Percentiles rank a stretch among this genome's conserved stretches.
These are phyloP conservation scores for Diospyros kaki DNA, from an alignment of 148 eudicot species.

Conservation along the genomic window DNA sequence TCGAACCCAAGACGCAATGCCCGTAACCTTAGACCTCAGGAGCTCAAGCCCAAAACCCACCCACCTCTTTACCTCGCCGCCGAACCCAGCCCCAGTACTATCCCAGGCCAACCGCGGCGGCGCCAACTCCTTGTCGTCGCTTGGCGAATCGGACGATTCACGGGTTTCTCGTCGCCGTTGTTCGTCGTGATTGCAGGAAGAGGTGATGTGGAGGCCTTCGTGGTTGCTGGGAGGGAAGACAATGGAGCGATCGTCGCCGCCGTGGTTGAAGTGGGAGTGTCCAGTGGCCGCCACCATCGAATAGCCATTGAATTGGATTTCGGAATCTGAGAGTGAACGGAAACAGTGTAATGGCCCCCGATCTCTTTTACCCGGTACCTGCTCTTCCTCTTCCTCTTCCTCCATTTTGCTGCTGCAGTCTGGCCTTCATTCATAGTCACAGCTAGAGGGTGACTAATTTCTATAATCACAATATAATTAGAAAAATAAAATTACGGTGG, in stretches of 20 bases:
- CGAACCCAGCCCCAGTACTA: background rate
- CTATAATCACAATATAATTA: too few species aligned
- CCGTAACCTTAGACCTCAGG: constrained; percentile 23
- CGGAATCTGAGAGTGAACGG: constrained; percentile 9
- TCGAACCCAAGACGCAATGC: background rate
- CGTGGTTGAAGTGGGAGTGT: background rate
- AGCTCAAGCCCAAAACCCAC: constrained; percentile 28
- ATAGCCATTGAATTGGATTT: background rate
- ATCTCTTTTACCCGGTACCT: background rate
- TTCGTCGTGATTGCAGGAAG: background rate
- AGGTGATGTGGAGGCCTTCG: constrained; percentile 35
- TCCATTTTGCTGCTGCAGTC: background rate
- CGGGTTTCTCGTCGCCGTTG: background rate
- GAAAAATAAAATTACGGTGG: too few species aligned
- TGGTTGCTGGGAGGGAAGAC: constrained; percentile 46
- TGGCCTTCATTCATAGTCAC: too few species aligned
- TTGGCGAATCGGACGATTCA: background rate
- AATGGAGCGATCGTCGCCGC: background rate
- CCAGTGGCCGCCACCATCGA: background rate
- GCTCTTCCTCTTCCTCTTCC: constrained; percentile 5
- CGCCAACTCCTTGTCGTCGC: background rate
- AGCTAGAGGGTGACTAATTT: too few species aligned
- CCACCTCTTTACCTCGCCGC: constrained; percentile 15
- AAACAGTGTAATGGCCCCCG: background rate
- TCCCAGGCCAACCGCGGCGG: background rate